These are phyloP conservation scores for Bruguiera hainesii DNA, from an alignment of 441 rosid species.

Conservation along the genomic window DNA sequence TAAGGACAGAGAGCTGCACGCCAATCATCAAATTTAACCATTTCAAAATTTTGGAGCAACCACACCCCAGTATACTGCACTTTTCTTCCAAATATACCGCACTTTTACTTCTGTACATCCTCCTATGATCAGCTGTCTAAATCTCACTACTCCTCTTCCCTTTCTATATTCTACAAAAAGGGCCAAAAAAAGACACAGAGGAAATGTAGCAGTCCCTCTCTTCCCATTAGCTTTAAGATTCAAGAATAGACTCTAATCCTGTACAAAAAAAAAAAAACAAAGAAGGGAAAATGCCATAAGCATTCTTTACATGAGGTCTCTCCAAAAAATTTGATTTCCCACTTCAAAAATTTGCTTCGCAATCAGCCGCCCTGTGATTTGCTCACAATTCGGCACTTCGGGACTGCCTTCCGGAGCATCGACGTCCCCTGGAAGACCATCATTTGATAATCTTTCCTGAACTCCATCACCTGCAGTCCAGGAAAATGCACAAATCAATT, in stretches of 20 bases:
- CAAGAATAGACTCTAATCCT: conserved; percentile 1
- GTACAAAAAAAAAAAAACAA: conserved; percentile 15
- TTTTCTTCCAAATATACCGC: no score
- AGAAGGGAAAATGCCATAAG: not conserved
- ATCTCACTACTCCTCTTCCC: not conserved
- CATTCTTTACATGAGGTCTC: not conserved
- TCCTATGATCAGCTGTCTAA: not conserved
- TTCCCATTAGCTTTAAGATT: no score
- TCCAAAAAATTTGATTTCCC: conserved; percentile 22
- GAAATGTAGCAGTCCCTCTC: no score
- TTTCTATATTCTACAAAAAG: conserved; percentile 6
- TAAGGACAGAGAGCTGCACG: no score
- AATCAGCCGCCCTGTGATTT: conserved; percentile 26
- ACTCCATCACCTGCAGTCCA: conserved; percentile 46
- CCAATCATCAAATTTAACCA: no score
- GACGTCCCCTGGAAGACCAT: conserved; percentile 86
- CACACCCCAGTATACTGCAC: no score
- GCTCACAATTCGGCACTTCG: conserved; percentile 28
- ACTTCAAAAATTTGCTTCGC: not conserved
- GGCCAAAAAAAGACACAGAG: no score
- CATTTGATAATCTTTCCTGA: conserved; percentile 59
- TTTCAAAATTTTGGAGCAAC: no score
- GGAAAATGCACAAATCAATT: not conserved
- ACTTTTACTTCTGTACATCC: not conserved
- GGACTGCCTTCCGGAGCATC: conserved; percentile 69